Evolutionary conservation across 1,139 yeast genomes (phyloP).

Genomic region (Eremothecium cymbalariae): DNA sequence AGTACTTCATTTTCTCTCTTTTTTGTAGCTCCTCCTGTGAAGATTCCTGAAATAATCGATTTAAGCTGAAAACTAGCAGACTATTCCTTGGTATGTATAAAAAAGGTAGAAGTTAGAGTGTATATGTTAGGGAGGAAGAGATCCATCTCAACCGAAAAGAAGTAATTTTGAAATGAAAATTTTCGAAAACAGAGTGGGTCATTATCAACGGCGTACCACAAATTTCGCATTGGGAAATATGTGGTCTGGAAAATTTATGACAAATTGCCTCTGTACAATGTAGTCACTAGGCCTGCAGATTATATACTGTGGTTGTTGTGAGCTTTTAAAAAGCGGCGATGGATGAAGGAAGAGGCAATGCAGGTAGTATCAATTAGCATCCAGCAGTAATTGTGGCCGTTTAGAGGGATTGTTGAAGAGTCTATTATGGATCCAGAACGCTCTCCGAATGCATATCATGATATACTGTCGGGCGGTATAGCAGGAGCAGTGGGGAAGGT

Average conservation of each 20-base stretch:
- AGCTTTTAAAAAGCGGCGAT: too few species aligned
- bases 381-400: too few species aligned
- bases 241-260: too few species aligned
- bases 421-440: too few species aligned
- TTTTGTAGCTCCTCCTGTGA: constrained; percentile 10
- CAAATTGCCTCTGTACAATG: too few species aligned
- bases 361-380: too few species aligned
- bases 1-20: constrained; percentile 66
- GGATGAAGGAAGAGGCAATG: too few species aligned
- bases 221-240: constrained; percentile 4
- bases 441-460: constrained; percentile 24
- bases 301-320: too few species aligned
- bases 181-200: constrained; percentile 6
- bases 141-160: constrained; percentile 1
- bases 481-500: constrained; percentile 82
- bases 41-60: constrained; percentile 31
- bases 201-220: constrained; percentile 1
- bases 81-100: constrained; percentile 31
- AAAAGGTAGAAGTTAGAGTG: constrained; percentile 4
- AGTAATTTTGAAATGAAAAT: constrained; percentile 3
- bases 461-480: constrained; percentile 31
- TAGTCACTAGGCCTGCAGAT: too few species aligned
- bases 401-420: too few species aligned
- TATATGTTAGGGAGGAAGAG: background rate
- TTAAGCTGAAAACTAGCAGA: constrained; percentile 32